phyloP scores from a whole-genome alignment of 2,329 filamentous ascomycete genomes.

The Didymella exigua region DNA sequence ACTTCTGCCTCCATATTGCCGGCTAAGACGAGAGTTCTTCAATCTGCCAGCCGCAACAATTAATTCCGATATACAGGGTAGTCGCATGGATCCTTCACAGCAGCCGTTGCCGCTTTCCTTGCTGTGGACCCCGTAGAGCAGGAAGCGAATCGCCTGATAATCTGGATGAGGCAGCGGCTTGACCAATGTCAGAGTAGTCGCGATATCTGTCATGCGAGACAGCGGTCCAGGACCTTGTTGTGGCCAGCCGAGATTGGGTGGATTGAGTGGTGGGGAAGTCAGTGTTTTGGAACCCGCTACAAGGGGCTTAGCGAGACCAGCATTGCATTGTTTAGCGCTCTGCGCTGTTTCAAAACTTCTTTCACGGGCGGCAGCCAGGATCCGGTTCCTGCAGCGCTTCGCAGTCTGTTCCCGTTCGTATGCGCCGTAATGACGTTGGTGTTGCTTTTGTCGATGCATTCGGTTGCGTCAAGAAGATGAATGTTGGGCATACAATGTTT shows the following conservation, averaged over 20 bases:
- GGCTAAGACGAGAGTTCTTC: constrained; percentile 10
- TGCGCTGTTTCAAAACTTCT: constrained; percentile 32
- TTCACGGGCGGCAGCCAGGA: constrained; percentile 23
- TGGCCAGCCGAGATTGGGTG: constrained; percentile 29
- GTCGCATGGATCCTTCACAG: constrained; percentile 25
- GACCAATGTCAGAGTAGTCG: constrained; percentile 13
- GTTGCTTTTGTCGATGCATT: neutral
- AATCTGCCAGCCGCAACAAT: constrained; percentile 16
- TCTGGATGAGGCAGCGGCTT: constrained; percentile 23
- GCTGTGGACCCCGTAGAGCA: constrained; percentile 1
- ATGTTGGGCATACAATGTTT: no score
- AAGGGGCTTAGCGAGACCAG: constrained; percentile 23
- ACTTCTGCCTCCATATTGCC: neutral
- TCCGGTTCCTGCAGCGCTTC: constrained; percentile 16
- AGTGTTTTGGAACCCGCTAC: constrained; percentile 30
- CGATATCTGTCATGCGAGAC: constrained; percentile 22
- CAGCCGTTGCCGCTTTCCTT: constrained; percentile 24
- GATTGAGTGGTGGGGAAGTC: constrained; percentile 25
- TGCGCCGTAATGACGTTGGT: constrained; percentile 1
- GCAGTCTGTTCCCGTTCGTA: neutral
- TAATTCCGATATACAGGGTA: constrained; percentile 25
- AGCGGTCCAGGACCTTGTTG: constrained; percentile 12
- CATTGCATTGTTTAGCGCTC: constrained; percentile 23
- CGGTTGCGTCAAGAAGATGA: neutral
- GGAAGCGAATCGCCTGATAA: constrained; percentile 20